These are phyloP conservation scores for Protomyces arabidopsidicola DNA, from an alignment of 1,139 yeast species.

Conservation along the genomic window DNA sequence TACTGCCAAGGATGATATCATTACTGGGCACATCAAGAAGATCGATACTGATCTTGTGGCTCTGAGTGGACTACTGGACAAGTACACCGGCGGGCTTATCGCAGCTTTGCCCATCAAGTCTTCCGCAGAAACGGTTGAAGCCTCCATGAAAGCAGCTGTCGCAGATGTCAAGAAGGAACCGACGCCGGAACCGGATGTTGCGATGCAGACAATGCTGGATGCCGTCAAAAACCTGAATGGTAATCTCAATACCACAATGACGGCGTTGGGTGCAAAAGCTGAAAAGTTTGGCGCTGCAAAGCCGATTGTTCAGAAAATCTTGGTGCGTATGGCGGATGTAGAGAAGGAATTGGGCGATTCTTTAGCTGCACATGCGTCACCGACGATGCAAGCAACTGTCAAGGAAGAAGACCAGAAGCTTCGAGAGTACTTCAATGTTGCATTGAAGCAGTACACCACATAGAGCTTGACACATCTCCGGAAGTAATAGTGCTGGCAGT, in stretches of 20 bases:
- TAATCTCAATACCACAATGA: slow-evolving; percentile 3
- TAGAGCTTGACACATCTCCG: too few species aligned
- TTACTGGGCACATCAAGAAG: neutral
- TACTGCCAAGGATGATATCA: neutral
- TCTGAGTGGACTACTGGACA: slow-evolving; percentile 1
- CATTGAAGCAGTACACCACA: neutral
- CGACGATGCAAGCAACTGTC: neutral
- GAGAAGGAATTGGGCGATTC: neutral
- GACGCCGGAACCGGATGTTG: slow-evolving; percentile 8
- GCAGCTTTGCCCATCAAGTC: slow-evolving; percentile 8
- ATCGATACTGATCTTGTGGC: neutral
- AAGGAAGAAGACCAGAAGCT: neutral
- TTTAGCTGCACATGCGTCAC: neutral
- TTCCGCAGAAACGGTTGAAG: neutral
- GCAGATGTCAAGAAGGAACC: slow-evolving; percentile 12
- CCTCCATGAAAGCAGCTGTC: slow-evolving; percentile 16
- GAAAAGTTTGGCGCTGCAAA: slow-evolving; percentile 3
- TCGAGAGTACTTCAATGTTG: neutral
- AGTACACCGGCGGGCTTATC: slow-evolving; percentile 7
- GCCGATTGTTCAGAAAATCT: slow-evolving; percentile 1
- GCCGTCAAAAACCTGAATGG: slow-evolving; percentile 6
- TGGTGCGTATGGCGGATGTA: neutral
- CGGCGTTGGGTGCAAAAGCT: neutral
- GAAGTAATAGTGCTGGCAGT: too few species aligned
- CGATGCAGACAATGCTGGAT: slow-evolving; percentile 1